Conservation (phyloP, 169 alveolate species). For the Plasmodium gonderi region DNA sequence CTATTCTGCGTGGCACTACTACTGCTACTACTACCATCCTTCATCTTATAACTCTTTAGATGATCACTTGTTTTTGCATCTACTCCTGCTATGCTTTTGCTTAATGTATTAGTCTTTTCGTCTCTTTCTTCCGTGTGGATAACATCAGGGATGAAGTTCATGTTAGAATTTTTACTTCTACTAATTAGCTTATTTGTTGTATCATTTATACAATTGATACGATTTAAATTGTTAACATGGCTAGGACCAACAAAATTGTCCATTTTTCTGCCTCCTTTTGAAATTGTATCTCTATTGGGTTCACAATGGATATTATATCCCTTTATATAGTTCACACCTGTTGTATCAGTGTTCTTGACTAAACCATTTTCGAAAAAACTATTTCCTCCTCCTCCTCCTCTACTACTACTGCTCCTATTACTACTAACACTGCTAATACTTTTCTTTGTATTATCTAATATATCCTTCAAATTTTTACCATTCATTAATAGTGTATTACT, state of each 20-base stretch:
- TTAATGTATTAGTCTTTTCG: too few species aligned
- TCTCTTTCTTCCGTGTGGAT: not conserved
- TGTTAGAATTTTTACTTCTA: not conserved
- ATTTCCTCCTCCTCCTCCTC: not conserved
- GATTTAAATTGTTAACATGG: not conserved
- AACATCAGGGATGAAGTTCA: not conserved
- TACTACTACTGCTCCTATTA: slow-evolving; percentile 1
- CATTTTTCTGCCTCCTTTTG: not conserved
- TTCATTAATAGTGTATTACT: not conserved
- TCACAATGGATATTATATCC: not conserved
- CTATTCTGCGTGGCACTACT: not conserved
- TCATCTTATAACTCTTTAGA: not conserved
- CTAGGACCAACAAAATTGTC: not conserved
- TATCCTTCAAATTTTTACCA: not conserved
- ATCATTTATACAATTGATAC: not conserved
- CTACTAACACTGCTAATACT: not conserved
- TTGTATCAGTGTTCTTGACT: not conserved
- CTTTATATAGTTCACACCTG: not conserved
- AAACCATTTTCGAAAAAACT: slow-evolving; percentile 1
- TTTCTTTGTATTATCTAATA: not conserved
- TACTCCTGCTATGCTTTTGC: not conserved
- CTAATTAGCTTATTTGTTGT: not conserved
- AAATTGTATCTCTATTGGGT: not conserved
- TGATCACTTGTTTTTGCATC: not conserved
- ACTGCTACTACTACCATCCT: not conserved